Base-by-base conservation (phyloP, 164 flowering plant genomes). In the Protea cynaroides region DNA sequence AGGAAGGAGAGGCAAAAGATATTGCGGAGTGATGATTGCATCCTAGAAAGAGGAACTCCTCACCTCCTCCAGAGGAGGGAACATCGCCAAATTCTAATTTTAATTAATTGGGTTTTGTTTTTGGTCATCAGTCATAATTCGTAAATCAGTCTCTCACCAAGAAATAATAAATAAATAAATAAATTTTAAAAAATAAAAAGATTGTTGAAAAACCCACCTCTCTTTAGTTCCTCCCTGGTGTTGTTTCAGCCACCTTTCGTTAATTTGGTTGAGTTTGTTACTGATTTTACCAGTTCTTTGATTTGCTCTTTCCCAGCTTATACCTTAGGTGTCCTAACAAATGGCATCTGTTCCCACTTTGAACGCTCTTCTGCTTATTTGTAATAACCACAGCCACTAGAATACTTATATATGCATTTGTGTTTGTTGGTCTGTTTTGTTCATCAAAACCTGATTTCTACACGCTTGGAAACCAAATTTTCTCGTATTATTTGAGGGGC, bases 1-100 rank as follows among this genome's bases (percentile, higher is more conserved):
- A 65, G 54, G 59, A 53, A 62, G 64, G 63, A 38, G 37, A 66
- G 53, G 19, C 59, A 58, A 60, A 53, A 21, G 57, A 43, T 0
- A 34, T 5, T 46, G 60, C n/a, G 17, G 14, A 46, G 47, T 43
- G 55, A 24, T 19, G 34, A 17, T 3, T 4, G 46, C 52, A 46
- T 29, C 37, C 51, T 25, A n/a, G 69, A 34, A 25, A 66, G 38
- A 29, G 58, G 63, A 66, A 10, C 61, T 59, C 64, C 57, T 55
- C 69, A 56, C 71, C 72, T 73, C 82, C 85, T 70, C 76, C 56
- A 76, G 67, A 59, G 40, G 67, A 64, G 79, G 74, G 43, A 53
- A 53, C 47, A 15, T 19, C 25, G 29, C 47, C 23, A 38, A 46
- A 37, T 52, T 22, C 65, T 60, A 56, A 60, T 64, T 62, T 73